These are phyloP conservation scores for Closterium sp. DNA, from an alignment of 139 green algal genomes.

Conservation along the genomic window DNA sequence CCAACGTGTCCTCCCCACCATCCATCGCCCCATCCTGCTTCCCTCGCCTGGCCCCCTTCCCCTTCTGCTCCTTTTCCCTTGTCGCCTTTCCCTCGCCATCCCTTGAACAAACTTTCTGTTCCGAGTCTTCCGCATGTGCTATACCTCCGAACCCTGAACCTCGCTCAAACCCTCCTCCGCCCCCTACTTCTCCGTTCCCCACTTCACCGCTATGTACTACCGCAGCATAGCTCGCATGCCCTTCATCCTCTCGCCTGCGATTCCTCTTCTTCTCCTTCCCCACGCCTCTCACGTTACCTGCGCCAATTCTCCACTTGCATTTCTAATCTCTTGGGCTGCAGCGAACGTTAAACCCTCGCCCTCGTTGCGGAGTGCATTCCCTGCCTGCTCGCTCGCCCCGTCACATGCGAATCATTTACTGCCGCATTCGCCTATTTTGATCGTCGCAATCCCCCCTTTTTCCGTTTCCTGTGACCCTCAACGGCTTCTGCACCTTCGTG, in stretches of 20 bases:
- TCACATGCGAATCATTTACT: background rate
- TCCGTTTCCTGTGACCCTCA: too few species aligned
- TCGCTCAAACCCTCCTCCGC: background rate
- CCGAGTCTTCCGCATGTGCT: background rate
- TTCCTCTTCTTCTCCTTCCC: background rate
- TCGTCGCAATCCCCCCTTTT: too few species aligned
- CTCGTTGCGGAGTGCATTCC: background rate
- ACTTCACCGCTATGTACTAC: background rate
- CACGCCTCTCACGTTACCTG: background rate
- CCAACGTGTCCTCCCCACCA: background rate
- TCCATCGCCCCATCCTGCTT: slow-evolving; percentile 14
- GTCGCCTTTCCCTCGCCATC: slow-evolving; percentile 9
- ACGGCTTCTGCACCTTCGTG: too few species aligned
- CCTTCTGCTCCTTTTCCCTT: slow-evolving; percentile 18
- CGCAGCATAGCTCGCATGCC: background rate
- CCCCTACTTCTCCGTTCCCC: background rate
- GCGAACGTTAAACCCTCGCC: background rate
- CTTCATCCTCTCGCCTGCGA: background rate
- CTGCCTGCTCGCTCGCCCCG: background rate
- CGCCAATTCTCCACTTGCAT: background rate
- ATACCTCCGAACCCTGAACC: background rate
- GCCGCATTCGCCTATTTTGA: too few species aligned
- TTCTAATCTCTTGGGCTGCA: background rate
- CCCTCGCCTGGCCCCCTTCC: background rate
- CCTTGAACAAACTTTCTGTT: background rate